Base-by-base conservation (phyloP, 805 yeast species). In the Kuraishia borneana region DNA sequence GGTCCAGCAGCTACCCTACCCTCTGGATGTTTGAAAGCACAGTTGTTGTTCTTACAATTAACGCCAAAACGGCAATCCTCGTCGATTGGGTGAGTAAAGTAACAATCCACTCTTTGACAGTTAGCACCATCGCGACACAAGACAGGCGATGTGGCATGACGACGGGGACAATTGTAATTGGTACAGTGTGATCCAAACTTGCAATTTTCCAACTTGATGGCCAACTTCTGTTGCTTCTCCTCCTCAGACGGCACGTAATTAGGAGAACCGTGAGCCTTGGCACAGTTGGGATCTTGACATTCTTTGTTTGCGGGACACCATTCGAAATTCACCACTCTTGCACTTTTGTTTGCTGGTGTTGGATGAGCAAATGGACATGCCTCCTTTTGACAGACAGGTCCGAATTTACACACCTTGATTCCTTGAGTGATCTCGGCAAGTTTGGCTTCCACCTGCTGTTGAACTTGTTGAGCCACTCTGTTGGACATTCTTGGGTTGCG, bases 291-390 rank as follows among this genome's bases (percentile, higher is more conserved):
- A 49, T 84, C 73, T 18, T 56, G 43, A 60, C 96, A 87, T 16
- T 58, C 54, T 43, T 78, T 68, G 42, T 83, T 83, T 25, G 64
- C 73, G 6, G 76, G 60, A 61, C 96, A 87, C 94, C 94, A 83
- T 43, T 74, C 79, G 32, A 71, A 58, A 13, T 69, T 67, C 12
- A 70, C 61, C 27, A 85, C 83, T 45, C 76, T 73, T 20, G 87
- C 85, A 40, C 70, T 75, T 41, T 68, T 72, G 57, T 81, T 83
- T 13, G 84, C 81, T 2, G 94, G 92, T 0, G 95, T 83, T 30
- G 96, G 95, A 51, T 87, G 96, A 18, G 87, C 95, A 60, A 78
- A 84, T 20, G 87, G 84, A 61, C 96, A 87, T 41, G 73, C 58
- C 40, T 76, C 84, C 48, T 82, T 83, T 18, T 83, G 64, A 57